Base-by-base conservation (phyloP, 805 yeast species). In the Candida incommunis region DNA sequence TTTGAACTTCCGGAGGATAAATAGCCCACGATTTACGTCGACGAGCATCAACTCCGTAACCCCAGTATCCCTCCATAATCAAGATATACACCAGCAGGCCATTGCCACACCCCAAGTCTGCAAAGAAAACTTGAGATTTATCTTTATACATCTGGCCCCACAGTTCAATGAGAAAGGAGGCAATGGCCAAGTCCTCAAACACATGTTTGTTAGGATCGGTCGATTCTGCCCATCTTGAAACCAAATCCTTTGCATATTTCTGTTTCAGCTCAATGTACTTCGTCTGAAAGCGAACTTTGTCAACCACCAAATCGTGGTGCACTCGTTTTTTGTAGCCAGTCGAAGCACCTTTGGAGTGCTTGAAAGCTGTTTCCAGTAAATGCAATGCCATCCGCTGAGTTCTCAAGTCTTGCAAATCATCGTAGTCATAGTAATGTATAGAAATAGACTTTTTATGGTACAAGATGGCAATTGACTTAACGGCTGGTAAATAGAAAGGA, bases 131-230 rank as follows among this genome's bases (percentile, higher is more conserved):
- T 3, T 64, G 64, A 3, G 58, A 54, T 26, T 60, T 51, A 9
- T 56, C 51, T 21, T 63, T 62, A 51, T 72, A 73, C 41, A 73
- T 69, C 41, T 70, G 66, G 4, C 62, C 62, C 97, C 97, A 90
- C 27, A 84, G 69, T 63, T 85, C 95, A 23, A 90, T 83, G 49
- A 90, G 67, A 54, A 90, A 90, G 0, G 96, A 95, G 1, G 96
- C 96, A 53, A 90, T 88, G 2, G 95, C 94, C 44, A 90, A 74
- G 60, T 90, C 97, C 66, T 90, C 97, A 65, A 88, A 90, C 0
- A 90, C 96, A 64, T 90, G 97, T 60, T 90, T 90, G 53, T 80
- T 75, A 2, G 96, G 96, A 62, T 90, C 96, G 2, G 97, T 90
- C 24, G 80, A 78, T 62, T 90, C 97, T n/a, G 72, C 77, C 97